Percentiles rank a stretch among this genome's conserved stretches.
Evolutionary conservation across 2,329 filamentous ascomycete genomes (phyloP).

Genomic region (Colletotrichum ledebouriae): DNA sequence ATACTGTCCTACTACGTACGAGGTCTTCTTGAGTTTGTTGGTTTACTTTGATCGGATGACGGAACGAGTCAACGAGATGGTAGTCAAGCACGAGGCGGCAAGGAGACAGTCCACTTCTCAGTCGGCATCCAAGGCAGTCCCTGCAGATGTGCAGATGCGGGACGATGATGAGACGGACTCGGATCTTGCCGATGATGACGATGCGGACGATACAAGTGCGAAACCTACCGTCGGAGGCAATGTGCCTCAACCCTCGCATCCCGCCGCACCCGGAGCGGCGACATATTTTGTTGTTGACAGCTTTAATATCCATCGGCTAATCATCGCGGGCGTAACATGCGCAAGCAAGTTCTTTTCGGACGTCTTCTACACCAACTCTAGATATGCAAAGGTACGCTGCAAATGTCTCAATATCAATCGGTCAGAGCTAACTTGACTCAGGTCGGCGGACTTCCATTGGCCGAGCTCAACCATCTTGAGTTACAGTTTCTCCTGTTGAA

Average conservation of each 20-base stretch:
- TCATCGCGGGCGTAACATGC: slow-evolving; percentile 97
- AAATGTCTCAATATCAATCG: too few relatives aligned
- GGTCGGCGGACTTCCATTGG: slow-evolving; percentile 93
- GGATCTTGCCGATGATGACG: slow-evolving; percentile 63
- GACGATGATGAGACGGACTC: slow-evolving; percentile 61
- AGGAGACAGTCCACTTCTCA: slow-evolving; percentile 52
- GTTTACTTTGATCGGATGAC: slow-evolving; percentile 99
- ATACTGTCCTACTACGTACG: slow-evolving; percentile 98
- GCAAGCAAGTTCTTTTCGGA: slow-evolving; percentile 99
- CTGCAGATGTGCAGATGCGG: slow-evolving; percentile 53
- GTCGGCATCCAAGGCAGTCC: slow-evolving; percentile 45
- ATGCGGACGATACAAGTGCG: slow-evolving; percentile 46
- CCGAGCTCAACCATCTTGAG: slow-evolving; percentile 95
- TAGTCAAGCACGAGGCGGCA: slow-evolving; percentile 75
- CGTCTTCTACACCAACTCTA: slow-evolving; percentile 98
- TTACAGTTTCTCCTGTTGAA: slow-evolving; percentile 96
- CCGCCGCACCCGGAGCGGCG: slow-evolving; percentile 51
- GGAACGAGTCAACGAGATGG: slow-evolving; percentile 88
- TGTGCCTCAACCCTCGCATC: slow-evolving; percentile 31
- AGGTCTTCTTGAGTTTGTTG: slow-evolving; percentile 94
- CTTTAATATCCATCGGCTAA: slow-evolving; percentile 97
- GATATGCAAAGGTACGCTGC: slow-evolving; percentile 91
- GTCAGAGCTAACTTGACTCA: slow-evolving; percentile 53
- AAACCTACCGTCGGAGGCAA: slow-evolving; percentile 45
- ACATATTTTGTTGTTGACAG: slow-evolving; percentile 94